phyloP scores from a whole-genome alignment of 352 stramenopile genomes.

The Thraustotheca clavata region DNA sequence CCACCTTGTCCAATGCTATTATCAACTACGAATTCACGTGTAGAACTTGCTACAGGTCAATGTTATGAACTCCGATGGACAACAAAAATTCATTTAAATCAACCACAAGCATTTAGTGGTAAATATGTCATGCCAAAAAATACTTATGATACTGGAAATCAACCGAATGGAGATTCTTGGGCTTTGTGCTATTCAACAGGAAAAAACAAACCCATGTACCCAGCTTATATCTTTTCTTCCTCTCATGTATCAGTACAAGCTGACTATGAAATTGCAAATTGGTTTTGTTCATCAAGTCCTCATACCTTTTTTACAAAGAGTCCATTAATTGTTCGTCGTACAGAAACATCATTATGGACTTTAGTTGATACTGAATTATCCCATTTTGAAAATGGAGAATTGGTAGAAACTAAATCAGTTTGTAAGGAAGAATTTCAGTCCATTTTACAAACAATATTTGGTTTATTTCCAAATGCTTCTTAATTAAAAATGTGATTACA shows the following conservation, averaged over 20 bases:
- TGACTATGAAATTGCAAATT: slow-evolving; percentile 18
- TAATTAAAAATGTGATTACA: too few relatives aligned
- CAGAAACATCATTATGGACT: neutral
- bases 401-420: neutral
- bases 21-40: neutral
- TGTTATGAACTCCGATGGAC: neutral
- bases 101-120: neutral
- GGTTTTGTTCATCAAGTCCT: slow-evolving; percentile 2
- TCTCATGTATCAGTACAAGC: neutral
- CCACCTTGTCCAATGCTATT: slow-evolving; percentile 1
- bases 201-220: neutral
- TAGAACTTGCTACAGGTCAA: neutral
- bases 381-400: neutral
- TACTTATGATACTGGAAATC: too few relatives aligned
- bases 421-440: too few relatives aligned
- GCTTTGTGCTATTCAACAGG: slow-evolving; percentile 8
- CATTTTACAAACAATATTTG: too few relatives aligned
- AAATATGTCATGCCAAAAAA: neutral
- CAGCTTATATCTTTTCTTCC: slow-evolving; percentile 15
- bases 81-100: neutral
- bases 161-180: neutral
- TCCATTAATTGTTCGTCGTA: neutral
- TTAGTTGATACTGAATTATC: neutral
- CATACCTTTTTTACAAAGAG: neutral
- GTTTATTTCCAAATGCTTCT: too few relatives aligned